Evolutionary conservation across 2,329 filamentous ascomycete genomes (phyloP).

Genomic region (Fusarium sp.): DNA sequence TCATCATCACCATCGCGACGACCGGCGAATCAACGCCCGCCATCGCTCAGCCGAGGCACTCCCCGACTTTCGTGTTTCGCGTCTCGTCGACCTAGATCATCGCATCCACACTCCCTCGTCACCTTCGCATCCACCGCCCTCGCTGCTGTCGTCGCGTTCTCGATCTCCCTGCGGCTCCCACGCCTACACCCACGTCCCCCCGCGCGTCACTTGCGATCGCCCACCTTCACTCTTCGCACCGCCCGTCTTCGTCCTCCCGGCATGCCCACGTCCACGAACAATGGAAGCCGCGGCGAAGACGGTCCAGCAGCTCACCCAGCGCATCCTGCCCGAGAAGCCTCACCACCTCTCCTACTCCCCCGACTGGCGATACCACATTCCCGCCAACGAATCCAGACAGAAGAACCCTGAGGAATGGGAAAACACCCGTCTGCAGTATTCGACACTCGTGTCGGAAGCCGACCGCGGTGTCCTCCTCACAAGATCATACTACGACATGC

Average conservation of each 20-base stretch:
- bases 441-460: conserved; percentile 67
- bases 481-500: conserved; percentile 68
- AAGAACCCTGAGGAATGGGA: conserved; percentile 62
- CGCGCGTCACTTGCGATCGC: conserved; percentile 39
- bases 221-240: conserved; percentile 38
- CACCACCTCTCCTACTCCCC: conserved; percentile 65
- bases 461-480: conserved; percentile 70
- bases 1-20: conserved; percentile 33
- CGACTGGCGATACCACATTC: conserved; percentile 60
- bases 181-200: conserved; percentile 10
- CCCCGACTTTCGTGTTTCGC: conserved; percentile 11
- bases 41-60: conserved; percentile 2
- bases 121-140: neutral
- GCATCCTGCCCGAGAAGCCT: conserved; percentile 63
- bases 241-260: conserved; percentile 47
- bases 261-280: conserved; percentile 56
- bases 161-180: conserved; percentile 31
- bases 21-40: conserved; percentile 20
- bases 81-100: neutral
- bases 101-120: conserved; percentile 2
- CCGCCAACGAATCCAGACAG: conserved; percentile 51
- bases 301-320: conserved; percentile 65
- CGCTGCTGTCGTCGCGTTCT: conserved; percentile 35
- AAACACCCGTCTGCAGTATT: conserved; percentile 65
- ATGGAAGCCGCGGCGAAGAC: conserved; percentile 71